Base-by-base conservation (phyloP, 2,329 filamentous ascomycete genomes). In the Colletotrichum sp. region DNA sequence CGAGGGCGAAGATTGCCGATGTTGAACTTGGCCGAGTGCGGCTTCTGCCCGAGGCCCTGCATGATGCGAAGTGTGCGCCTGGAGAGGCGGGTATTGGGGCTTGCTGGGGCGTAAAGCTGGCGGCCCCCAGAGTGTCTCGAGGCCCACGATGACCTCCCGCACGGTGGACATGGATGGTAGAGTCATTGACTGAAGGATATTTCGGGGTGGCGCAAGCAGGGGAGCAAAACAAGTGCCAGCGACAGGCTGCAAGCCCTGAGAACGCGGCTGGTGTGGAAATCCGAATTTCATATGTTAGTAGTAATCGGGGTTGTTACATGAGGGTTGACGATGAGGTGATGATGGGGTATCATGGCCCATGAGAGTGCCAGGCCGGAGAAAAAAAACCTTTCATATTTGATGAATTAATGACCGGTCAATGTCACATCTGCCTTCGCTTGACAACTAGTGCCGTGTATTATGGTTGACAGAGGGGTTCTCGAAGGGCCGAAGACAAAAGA, bases 401-500 rank as follows among this genome's bases (percentile, higher is more conserved):
- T 66, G 63, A 32, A 10, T 62, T n/a, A 49, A 24, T 36, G 34
- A 24, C 24, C 34, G 26, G 16, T 28, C 24, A 16, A 66, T 52
- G 34, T 69, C 52, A 62, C 52, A 36, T 49, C 57, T 65, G 57
- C 64, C 49, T 57, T 76, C 70, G 70, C 57, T 60, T 76, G 32
- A 24, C 70, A 39, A 21, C 24, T 60, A 76, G 70, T 69, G 57
- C 59, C 10, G 44, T 70, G 21, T 34, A 73, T 66, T 34, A 63
- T 69, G 63, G 30, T 32, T 32, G 21, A 49, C 7, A 5, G 64
- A 16, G 28, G 24, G 64, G 59, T 73, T 65, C 49, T 76, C 26
- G 65, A 73, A 69, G 70, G 70, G 64, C 69, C 64, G 64, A 57
- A 24, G 32, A 73, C 70, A 73, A 73, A 76, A 76, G 73, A 76